These are phyloP conservation scores for Mucor indicus DNA, from an alignment of 371 early-diverging fungal genomes.

Conservation along the genomic window DNA sequence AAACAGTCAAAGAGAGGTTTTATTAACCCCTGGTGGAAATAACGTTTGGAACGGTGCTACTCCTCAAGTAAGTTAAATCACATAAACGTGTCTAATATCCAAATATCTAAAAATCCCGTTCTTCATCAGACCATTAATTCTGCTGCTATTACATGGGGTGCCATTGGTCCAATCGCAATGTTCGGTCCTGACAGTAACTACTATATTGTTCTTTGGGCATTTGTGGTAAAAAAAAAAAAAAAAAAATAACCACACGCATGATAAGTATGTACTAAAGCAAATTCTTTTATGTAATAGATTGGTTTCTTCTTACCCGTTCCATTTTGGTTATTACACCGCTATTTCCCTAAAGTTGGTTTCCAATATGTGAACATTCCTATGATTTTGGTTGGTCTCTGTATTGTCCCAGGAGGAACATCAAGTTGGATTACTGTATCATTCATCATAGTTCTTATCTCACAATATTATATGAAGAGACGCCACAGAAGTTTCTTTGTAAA, in stretches of 20 bases:
- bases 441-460: constrained; percentile 34
- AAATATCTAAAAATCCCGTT: background rate
- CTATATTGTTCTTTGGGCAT: constrained; percentile 53
- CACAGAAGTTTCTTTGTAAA: constrained; percentile 49
- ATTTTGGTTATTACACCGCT: constrained; percentile 27
- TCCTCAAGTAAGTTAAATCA: constrained; percentile 22
- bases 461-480: constrained; percentile 43
- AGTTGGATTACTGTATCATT: constrained; percentile 43
- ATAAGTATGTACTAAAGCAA: background rate
- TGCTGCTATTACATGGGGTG: constrained; percentile 71
- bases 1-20: constrained; percentile 38
- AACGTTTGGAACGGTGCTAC: constrained; percentile 54
- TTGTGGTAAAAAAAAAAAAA: constrained; percentile 23
- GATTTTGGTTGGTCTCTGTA: constrained; percentile 40
- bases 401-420: constrained; percentile 39
- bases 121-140: constrained; percentile 42
- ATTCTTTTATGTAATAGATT: constrained; percentile 1
- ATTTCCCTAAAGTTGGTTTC: constrained; percentile 38
- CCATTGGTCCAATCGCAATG: constrained; percentile 71
- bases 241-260: too few species aligned
- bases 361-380: constrained; percentile 44
- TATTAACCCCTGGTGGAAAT: constrained; percentile 38
- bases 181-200: constrained; percentile 64
- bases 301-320: constrained; percentile 30
- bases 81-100: background rate